Base-by-base conservation (phyloP, 352 stramenopile genomes). In the Paralagenidium karlingii region DNA sequence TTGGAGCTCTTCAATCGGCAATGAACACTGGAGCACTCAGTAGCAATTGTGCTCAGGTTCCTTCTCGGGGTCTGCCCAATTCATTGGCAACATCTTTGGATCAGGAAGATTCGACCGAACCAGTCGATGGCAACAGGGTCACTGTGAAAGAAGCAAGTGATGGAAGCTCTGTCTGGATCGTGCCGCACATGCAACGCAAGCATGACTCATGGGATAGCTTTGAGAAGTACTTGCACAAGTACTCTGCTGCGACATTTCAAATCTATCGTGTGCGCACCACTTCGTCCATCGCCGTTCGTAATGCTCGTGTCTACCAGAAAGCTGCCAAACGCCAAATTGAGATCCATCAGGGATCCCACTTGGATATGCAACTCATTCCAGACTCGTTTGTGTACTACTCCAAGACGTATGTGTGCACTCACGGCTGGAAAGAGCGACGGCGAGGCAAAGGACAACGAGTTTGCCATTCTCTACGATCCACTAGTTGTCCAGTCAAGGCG, bases 351-450 rank as follows among this genome's bases (percentile, higher is more conserved):
- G 42, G 44, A 0, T 18, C 44, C 8, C 28, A 33, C 8, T 27
- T 42, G n/a, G n/a, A n/a, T 0, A 25, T 40, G 1, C 59, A 69
- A 33, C 42, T 82, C 5, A 57, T 82, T 9, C 73, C 73, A 3
- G 51, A 68, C 10, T 51, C 49, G 11, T 82, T 63, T 22, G 59
- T 82, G 37, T 87, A 69, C 69, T 87, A 87, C 39, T 82, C 69
- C 8, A 87, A 87, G 48, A 87, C 73, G 2, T 84, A 80, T 28
- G 43, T 87, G 18, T 87, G 73, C 36, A 87, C 73, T 3, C 69
- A 87, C 37, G 73, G 73, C 1, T 84, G 69, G 73, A 84, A 87
- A 34, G 60, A 68, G 36, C 64, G 73, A 7, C 73, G 69, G 27
- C 68, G 73, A 13, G 73, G 73, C 20, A 75, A 60, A 37, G 73